Conservation (phyloP, 1,139 yeast genomes). For the Candida sp. region DNA sequence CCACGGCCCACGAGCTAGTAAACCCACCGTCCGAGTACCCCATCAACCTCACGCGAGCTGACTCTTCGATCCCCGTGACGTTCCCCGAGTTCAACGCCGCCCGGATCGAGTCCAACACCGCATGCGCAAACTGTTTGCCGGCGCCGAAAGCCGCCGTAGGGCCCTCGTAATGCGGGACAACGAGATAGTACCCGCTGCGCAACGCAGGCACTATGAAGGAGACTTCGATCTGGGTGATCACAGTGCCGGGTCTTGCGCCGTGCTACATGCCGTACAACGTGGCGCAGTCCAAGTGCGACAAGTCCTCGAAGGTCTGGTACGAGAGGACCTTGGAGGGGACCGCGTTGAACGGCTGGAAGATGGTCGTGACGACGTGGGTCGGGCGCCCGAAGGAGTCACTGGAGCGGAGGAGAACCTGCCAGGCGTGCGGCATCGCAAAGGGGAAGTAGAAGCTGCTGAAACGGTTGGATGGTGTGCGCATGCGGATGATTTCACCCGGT, state of each 20-base stretch:
- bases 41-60: slow-evolving; percentile 25
- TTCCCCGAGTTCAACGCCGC: slow-evolving; percentile 21
- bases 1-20: slow-evolving; percentile 33
- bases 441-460: slow-evolving; percentile 8
- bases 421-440: neutral
- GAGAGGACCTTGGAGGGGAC: slow-evolving; percentile 24
- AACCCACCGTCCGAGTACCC: slow-evolving; percentile 36
- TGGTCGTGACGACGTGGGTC: slow-evolving; percentile 32
- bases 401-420: slow-evolving; percentile 2
- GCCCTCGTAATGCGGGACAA: slow-evolving; percentile 30
- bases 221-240: slow-evolving; percentile 20
- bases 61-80: slow-evolving; percentile 22
- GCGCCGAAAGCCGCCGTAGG: slow-evolving; percentile 23
- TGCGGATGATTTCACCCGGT: too few species aligned
- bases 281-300: slow-evolving; percentile 6
- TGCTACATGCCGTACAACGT: neutral
- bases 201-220: slow-evolving; percentile 21
- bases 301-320: slow-evolving; percentile 19
- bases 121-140: slow-evolving; percentile 26
- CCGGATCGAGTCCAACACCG: slow-evolving; percentile 25
- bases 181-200: slow-evolving; percentile 28
- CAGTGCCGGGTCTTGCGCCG: neutral
- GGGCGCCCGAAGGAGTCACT: slow-evolving; percentile 32
- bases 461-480: too few species aligned
- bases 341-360: slow-evolving; percentile 33